phyloP scores from a whole-genome alignment of 2,329 filamentous ascomycete genomes.

The Pseudocercospora musae region DNA sequence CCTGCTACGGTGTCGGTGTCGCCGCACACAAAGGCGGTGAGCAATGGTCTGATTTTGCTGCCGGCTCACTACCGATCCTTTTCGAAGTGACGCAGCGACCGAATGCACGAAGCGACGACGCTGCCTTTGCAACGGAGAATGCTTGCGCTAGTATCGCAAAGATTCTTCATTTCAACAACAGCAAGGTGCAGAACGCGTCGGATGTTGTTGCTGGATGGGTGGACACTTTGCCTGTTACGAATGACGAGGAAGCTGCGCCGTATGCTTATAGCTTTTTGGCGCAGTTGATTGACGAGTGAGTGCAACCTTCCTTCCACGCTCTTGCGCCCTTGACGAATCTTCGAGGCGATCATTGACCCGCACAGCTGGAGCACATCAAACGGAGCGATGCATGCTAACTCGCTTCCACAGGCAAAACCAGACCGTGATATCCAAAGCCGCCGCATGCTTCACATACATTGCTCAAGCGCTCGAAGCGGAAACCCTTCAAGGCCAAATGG shows the following conservation, averaged over 20 bases:
- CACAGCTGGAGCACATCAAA: too few species aligned
- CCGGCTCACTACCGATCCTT: conserved; percentile 71
- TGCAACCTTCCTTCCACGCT: conserved; percentile 29
- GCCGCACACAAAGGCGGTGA: conserved; percentile 88
- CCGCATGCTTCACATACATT: conserved; percentile 79
- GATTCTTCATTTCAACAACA: conserved; percentile 84
- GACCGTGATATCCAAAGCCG: conserved; percentile 70
- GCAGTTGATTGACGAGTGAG: conserved; percentile 91
- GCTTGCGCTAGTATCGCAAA: conserved; percentile 95
- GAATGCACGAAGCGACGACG: conserved; percentile 83
- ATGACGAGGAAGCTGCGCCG: conserved; percentile 95
- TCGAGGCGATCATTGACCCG: too few species aligned
- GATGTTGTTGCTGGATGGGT: conserved; percentile 82
- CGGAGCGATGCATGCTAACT: conserved; percentile 9
- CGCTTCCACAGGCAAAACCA: conserved; percentile 70
- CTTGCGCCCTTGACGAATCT: too few species aligned
- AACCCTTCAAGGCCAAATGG: conserved; percentile 80
- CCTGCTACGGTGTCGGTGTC: conserved; percentile 92
- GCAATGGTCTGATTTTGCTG: conserved; percentile 83
- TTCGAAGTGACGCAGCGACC: conserved; percentile 81
- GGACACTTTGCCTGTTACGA: conserved; percentile 83
- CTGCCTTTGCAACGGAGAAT: conserved; percentile 96
- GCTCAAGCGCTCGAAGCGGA: conserved; percentile 87
- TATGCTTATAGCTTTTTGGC: conserved; percentile 92
- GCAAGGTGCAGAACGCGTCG: conserved; percentile 71